A percentile compares a stretch with the other conserved stretches of the same genome.
Evolutionary conservation across 805 yeast species (phyloP).

Genomic region (Lipomyces kockii): DNA sequence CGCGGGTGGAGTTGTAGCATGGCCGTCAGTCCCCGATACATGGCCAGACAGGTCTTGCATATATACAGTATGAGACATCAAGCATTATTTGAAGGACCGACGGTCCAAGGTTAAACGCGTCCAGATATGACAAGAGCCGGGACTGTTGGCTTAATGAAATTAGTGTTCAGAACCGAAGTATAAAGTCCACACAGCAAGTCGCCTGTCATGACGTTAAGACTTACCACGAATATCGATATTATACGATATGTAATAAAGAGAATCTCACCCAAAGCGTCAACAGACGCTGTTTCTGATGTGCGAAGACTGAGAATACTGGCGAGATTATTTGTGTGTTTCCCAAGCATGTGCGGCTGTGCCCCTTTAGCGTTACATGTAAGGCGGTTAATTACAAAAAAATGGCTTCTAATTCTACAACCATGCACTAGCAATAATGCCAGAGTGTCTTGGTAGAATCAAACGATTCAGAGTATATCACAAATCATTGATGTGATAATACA

Average conservation of each 20-base stretch:
- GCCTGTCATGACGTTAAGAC: background rate
- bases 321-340: background rate
- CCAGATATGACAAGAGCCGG: background rate
- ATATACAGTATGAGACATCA: background rate
- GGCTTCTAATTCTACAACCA: too few relatives aligned
- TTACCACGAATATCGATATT: background rate
- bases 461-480: too few relatives aligned
- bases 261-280: background rate
- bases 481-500: too few relatives aligned
- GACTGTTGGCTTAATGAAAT: background rate
- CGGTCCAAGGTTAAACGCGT: background rate
- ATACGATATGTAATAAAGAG: background rate
- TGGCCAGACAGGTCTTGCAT: background rate
- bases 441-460: too few relatives aligned
- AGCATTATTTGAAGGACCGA: conserved; percentile 2
- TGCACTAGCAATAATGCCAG: too few relatives aligned
- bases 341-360: background rate
- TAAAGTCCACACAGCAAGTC: background rate
- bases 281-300: background rate
- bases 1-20: background rate
- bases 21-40: background rate
- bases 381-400: too few relatives aligned
- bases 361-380: too few relatives aligned
- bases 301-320: background rate
- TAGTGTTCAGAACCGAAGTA: background rate